These are phyloP conservation scores for Fusarium albidum DNA, from an alignment of 2,329 filamentous ascomycete genomes.

Conservation along the genomic window DNA sequence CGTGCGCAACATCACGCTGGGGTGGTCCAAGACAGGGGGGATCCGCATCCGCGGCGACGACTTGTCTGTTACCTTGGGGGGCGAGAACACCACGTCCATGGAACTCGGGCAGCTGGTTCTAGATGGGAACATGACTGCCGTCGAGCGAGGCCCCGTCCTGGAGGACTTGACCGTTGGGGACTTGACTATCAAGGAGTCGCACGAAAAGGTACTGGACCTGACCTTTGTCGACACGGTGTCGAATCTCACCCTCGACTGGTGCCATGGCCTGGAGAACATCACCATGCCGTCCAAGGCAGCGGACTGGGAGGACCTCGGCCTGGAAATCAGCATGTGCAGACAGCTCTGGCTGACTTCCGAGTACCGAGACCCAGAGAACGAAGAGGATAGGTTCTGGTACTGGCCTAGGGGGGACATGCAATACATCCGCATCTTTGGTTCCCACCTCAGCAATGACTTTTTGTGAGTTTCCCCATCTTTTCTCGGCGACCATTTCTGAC, in stretches of 20 bases:
- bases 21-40: constrained; percentile 11
- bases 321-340: not conserved
- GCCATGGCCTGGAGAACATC: constrained; percentile 9
- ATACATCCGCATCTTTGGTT: constrained; percentile 7
- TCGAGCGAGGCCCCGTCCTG: constrained; percentile 7
- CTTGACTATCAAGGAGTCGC: not conserved
- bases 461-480: constrained; percentile 12
- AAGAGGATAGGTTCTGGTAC: constrained; percentile 21
- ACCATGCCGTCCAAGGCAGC: constrained; percentile 13
- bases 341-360: constrained; percentile 21
- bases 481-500: no score
- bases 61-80: constrained; percentile 18
- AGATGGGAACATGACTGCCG: constrained; percentile 5
- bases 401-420: constrained; percentile 21
- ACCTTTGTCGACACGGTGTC: constrained; percentile 15
- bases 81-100: constrained; percentile 8
- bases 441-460: constrained; percentile 16
- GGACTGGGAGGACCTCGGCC: constrained; percentile 15
- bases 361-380: constrained; percentile 9
- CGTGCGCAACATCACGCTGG: constrained; percentile 18
- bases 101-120: constrained; percentile 10
- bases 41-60: constrained; percentile 4
- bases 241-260: not conserved
- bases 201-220: constrained; percentile 8
- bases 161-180: constrained; percentile 12